phyloP scores from a whole-genome alignment of 257 asterid genomes.

The Nicotiana knightiana region DNA sequence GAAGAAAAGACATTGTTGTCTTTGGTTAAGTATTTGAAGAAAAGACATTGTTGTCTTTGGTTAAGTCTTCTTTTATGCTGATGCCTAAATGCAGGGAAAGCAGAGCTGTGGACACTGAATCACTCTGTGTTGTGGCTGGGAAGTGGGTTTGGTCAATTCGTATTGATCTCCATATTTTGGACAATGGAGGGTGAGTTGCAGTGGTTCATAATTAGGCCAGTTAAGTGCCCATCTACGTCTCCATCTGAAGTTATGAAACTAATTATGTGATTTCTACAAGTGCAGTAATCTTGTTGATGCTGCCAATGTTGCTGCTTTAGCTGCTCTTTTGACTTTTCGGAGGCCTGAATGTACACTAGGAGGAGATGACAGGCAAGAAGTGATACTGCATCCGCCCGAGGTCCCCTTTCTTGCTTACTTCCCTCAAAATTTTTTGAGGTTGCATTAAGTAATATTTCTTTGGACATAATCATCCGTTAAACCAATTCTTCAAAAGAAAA shows the following conservation, averaged over 20 bases:
- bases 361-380: slow-evolving; percentile 82
- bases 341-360: slow-evolving; percentile 89
- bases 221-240: not conserved
- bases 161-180: slow-evolving; percentile 80
- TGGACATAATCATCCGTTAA: not conserved
- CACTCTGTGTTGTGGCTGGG: slow-evolving; percentile 90
- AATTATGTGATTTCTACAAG: slow-evolving; percentile 1
- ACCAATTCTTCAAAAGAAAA: not conserved
- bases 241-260: not conserved
- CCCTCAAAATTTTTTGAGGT: not conserved
- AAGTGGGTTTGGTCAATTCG: slow-evolving; percentile 96
- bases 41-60: not conserved
- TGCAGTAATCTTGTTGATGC: slow-evolving; percentile 93
- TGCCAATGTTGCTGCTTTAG: slow-evolving; percentile 91
- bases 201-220: not conserved
- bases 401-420: slow-evolving; percentile 30
- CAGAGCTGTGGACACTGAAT: slow-evolving; percentile 94
- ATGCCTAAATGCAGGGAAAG: slow-evolving; percentile 62
- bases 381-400: slow-evolving; percentile 71
- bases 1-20: not conserved
- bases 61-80: slow-evolving; percentile 3
- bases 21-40: not conserved
- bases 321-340: slow-evolving; percentile 84
- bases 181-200: slow-evolving; percentile 83
- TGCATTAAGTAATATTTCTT: not conserved